These are phyloP conservation scores for Schwanniomyces polymorphus DNA, from an alignment of 805 yeast genomes.

Conservation along the genomic window DNA sequence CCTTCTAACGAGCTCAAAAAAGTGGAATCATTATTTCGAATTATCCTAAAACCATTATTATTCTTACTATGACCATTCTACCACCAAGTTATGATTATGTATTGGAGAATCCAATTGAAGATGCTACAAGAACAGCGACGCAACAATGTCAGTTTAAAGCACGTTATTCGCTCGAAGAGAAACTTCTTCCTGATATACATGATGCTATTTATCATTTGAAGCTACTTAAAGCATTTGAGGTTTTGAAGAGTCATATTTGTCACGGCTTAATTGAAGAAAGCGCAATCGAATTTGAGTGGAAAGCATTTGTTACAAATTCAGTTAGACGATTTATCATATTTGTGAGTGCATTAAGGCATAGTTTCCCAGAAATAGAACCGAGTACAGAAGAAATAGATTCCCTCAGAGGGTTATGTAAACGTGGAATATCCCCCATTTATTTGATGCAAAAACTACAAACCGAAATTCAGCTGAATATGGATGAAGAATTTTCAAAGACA, in stretches of 20 bases:
- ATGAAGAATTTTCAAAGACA: not conserved
- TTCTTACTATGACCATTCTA: too few relatives aligned
- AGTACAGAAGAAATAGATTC: not conserved
- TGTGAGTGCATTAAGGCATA: conserved; percentile 14
- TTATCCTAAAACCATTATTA: too few relatives aligned
- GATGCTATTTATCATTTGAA: conserved; percentile 22
- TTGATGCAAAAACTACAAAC: too few relatives aligned
- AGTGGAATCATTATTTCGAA: too few relatives aligned
- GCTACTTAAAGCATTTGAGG: conserved; percentile 18
- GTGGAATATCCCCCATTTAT: too few relatives aligned
- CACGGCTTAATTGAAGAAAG: conserved; percentile 1
- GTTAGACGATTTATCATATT: conserved; percentile 20
- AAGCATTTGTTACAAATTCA: conserved; percentile 20
- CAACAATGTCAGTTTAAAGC: too few relatives aligned
- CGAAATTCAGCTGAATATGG: too few relatives aligned
- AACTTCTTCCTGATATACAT: conserved; percentile 1
- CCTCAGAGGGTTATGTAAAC: too few relatives aligned
- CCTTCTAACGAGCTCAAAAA: too few relatives aligned
- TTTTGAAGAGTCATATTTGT: conserved; percentile 9
- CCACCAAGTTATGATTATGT: too few relatives aligned
- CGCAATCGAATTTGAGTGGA: conserved; percentile 16
- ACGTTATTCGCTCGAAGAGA: not conserved
- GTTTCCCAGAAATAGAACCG: not conserved
- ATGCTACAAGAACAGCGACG: too few relatives aligned
- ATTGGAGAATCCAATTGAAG: too few relatives aligned